These are phyloP conservation scores for Suillus fuscotomentosus DNA, from an alignment of 768 basidiomycete genomes.

Conservation along the genomic window DNA sequence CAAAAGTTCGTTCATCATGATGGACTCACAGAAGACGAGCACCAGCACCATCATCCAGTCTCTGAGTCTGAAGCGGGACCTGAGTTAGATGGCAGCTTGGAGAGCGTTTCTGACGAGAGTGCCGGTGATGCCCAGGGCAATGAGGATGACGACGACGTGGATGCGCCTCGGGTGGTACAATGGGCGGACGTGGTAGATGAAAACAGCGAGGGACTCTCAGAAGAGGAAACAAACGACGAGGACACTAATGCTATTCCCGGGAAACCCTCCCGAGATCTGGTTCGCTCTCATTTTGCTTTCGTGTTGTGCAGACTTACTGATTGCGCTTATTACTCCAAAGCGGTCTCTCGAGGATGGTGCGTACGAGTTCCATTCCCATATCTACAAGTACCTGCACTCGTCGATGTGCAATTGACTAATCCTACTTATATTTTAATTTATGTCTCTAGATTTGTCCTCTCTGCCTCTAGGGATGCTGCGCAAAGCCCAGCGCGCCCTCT, in stretches of 20 bases:
- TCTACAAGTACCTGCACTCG: background rate
- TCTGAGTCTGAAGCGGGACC: background rate
- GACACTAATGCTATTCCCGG: slow-evolving; percentile 7
- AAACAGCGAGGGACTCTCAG: slow-evolving; percentile 12
- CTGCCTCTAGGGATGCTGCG: slow-evolving; percentile 65
- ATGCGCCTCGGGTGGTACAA: slow-evolving; percentile 54
- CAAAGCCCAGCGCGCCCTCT: slow-evolving; percentile 59
- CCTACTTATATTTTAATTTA: background rate
- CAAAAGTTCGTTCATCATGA: slow-evolving; percentile 8
- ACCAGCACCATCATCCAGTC: background rate
- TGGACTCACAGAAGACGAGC: slow-evolving; percentile 5
- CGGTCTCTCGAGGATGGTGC: slow-evolving; percentile 29
- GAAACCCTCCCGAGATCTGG: slow-evolving; percentile 16
- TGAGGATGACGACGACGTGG: slow-evolving; percentile 26
- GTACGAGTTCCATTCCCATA: slow-evolving; percentile 6
- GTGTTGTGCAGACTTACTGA: background rate
- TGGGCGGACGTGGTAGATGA: slow-evolving; percentile 53
- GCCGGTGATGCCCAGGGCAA: slow-evolving; percentile 15
- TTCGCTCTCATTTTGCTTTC: slow-evolving; percentile 3
- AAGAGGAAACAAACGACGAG: slow-evolving; percentile 14
- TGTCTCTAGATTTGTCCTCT: slow-evolving; percentile 48
- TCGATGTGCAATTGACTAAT: slow-evolving; percentile 8
- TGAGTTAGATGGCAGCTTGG: background rate
- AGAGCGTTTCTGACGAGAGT: background rate
- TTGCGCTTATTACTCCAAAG: slow-evolving; percentile 10